Base-by-base conservation (phyloP, 495 filamentous ascomycete species). In the Penicillium desertorum region DNA sequence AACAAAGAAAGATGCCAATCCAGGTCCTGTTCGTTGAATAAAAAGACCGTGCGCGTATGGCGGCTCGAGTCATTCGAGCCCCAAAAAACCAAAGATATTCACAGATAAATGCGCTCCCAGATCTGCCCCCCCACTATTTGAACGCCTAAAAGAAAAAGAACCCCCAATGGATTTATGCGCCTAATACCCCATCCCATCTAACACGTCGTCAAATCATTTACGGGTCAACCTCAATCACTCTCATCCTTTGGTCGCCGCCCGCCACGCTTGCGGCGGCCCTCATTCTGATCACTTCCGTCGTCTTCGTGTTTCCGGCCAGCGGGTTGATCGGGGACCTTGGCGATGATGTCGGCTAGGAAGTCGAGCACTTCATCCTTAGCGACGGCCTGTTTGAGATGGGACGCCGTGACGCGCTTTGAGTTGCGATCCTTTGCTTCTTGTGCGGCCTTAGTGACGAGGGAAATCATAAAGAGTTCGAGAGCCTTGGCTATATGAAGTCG, bases 381-480 rank as follows among this genome's bases (percentile, higher is more conserved):
- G 16, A 98, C 85, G 4, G 92, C 92, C 56, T 90, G 85, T 74
- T 98, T 98, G 43, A 98, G 78, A 78, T 98, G 95, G 30, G 83
- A 83, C 1, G 91, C 89, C 7, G 89, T 92, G 62, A 98, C 89
- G 58, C 92, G 87, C 74, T 96, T 96, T 3, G 88, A 91, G 64
- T 85, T 87, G 62, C 87, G 88, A 53, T 86, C 84, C 45, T 84
- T 86, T 45, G 93, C 93, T 64, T 92, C 87, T 34, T 87, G 82
- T 22, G 92, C 89, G 43, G 92, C 88, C 72, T 91, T 91, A 32
- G 86, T 88, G 45, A 96, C 92, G 45, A 99, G 81, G 34, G 85
- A 84, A 61, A 97, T 92, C 92, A 98, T 98, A 71, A 98, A 98
- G 17, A 98, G 81, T 76, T 98, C 94, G 4, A 98, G 78, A 22